phyloP scores from a whole-genome alignment of 345 rosid genomes.

The Angophora floribunda region DNA sequence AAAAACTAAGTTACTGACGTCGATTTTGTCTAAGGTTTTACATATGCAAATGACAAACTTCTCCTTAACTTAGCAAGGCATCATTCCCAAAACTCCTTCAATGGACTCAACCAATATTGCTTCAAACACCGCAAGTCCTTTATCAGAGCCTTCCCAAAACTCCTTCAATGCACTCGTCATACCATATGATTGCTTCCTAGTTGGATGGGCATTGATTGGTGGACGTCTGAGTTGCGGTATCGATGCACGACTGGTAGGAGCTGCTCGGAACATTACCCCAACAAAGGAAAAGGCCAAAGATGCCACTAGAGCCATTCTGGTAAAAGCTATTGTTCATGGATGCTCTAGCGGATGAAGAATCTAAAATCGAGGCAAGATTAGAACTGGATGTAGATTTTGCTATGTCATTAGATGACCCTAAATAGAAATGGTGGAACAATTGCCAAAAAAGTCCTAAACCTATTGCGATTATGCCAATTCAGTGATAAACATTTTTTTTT shows the following conservation, averaged over 20 bases:
- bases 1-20: neutral
- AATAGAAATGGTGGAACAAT: neutral
- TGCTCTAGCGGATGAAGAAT: constrained; percentile 4
- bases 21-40: neutral
- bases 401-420: neutral
- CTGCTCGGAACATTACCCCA: constrained; percentile 13
- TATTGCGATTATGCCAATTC: too few species aligned
- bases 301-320: neutral
- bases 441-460: too few species aligned
- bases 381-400: neutral
- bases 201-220: neutral
- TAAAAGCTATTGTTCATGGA: constrained; percentile 1
- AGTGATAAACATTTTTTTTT: too few species aligned
- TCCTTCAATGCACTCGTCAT: neutral
- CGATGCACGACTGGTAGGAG: constrained; percentile 9
- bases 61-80: neutral
- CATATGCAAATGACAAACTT: neutral
- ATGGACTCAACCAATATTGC: neutral
- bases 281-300: constrained; percentile 20
- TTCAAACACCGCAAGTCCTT: neutral
- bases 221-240: constrained; percentile 3
- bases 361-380: constrained; percentile 1
- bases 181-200: constrained; percentile 1
- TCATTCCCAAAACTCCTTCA: neutral
- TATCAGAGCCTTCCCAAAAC: too few species aligned